Conservation (phyloP, 2,329 filamentous ascomycete species). For the Apiospora malaysiana region DNA sequence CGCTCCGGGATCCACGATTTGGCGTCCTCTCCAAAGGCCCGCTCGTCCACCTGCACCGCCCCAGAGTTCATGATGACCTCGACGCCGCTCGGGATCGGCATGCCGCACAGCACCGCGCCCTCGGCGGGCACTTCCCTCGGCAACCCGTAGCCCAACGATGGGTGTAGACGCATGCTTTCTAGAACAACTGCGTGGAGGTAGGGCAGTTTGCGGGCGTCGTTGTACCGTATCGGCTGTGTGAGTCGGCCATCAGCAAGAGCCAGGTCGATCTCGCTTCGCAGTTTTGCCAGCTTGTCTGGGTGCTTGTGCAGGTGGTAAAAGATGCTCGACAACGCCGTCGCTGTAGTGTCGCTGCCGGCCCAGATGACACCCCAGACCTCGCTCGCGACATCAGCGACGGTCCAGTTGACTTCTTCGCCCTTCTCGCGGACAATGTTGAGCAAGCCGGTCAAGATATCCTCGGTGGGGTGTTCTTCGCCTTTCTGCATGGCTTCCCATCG, state of each 20-base stretch:
- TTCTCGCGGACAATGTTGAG: not conserved
- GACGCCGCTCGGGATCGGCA: not conserved
- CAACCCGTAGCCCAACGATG: conserved; percentile 24
- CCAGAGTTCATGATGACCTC: conserved; percentile 29
- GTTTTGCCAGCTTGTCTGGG: conserved; percentile 29
- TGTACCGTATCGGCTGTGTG: conserved; percentile 29
- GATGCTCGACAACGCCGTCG: conserved; percentile 43
- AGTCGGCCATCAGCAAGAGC: conserved; percentile 27
- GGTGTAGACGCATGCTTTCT: conserved; percentile 28
- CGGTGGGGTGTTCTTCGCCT: conserved; percentile 8
- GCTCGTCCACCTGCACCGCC: not conserved
- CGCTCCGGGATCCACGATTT: not conserved
- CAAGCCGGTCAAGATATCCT: not conserved
- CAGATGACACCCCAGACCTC: conserved; percentile 19
- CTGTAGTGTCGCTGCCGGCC: conserved; percentile 53
- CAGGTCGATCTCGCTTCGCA: conserved; percentile 34
- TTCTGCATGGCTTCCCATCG: conserved; percentile 7
- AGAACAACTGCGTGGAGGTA: conserved; percentile 26
- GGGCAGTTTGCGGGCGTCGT: conserved; percentile 18
- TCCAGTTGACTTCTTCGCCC: not conserved
- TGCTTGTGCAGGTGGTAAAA: conserved; percentile 38
- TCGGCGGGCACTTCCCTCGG: conserved; percentile 25
- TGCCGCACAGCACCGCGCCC: conserved; percentile 21
- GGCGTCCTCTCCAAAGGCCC: not conserved
- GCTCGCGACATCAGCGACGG: not conserved